Base-by-base conservation (phyloP, 495 filamentous ascomycete species). In the Xylaria palmicola region DNA sequence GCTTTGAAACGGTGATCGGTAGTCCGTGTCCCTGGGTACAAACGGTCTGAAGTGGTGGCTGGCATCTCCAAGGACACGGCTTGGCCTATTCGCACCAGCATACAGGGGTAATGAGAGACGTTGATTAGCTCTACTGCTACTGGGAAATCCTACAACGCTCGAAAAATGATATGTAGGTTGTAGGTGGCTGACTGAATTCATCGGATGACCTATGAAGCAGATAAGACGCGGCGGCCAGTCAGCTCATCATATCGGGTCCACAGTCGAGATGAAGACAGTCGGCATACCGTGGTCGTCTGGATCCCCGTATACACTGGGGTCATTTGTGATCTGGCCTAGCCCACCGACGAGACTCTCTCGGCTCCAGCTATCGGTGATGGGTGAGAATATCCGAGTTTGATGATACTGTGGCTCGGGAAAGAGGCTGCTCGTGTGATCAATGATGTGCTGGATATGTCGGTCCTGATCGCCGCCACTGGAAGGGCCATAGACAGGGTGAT, bases 211-310 rank as follows among this genome's bases (percentile, higher is more conserved):
- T 72, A 54, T 12, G 27, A 17, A 45, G 20, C 6, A 9, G 17
- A 19, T 4, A 10, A 1, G 32, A 39, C 27, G 9, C 47, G n/a
- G 47, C 6, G 10, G 27, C 10, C 17, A 20, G 9, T 52, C 44
- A 22, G 26, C 15, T 36, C 19, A 17, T 5, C 29, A 34, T 1
- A 30, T 4, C 1, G 4, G 19, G n/a, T 19, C 1, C 34, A 22
- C 1, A 6, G 30, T 6, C 7, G 8, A 51, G 30, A 53, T 5
- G 0, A 0, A 56, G 12, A 4, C 4, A 29, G 15, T 0, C 20
- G 43, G 20, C 71, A 60, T 59, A 75, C 74, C 73, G 43, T 75
- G 75, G 43, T 75, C 67, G 37, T 76, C 74, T 7, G 73, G 54
- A 0, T 58, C 67, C 26, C 56, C 27, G 17, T 47, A 55, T 40